Evolutionary conservation across 352 stramenopile species (phyloP).

Genomic region (Phytophthora pinifolia): DNA sequence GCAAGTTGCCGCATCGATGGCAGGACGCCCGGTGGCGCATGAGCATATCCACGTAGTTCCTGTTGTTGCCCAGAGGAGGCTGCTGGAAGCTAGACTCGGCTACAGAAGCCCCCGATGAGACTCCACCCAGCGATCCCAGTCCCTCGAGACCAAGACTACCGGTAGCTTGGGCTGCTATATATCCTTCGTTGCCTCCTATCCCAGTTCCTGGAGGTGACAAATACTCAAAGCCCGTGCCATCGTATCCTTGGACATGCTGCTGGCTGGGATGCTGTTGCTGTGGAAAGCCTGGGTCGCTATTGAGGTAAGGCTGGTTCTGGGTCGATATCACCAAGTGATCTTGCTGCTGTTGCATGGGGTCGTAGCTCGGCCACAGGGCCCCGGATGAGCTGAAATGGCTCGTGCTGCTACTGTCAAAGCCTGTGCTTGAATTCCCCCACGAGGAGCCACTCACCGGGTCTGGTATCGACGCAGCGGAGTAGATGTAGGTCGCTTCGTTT

Average conservation of each 20-base stretch:
- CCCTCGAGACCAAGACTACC: slow-evolving; percentile 12
- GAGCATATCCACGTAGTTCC: slow-evolving; percentile 39
- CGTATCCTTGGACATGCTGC: slow-evolving; percentile 20
- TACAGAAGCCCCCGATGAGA: background rate
- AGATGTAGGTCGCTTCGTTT: slow-evolving; percentile 40
- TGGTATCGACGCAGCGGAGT: slow-evolving; percentile 28
- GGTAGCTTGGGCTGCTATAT: slow-evolving; percentile 10
- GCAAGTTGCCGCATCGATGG: slow-evolving; percentile 86
- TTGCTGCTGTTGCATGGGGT: slow-evolving; percentile 20
- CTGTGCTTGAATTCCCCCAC: slow-evolving; percentile 17
- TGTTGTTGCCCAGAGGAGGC: slow-evolving; percentile 19
- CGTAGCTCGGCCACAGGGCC: slow-evolving; percentile 33
- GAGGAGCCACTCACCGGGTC: slow-evolving; percentile 20
- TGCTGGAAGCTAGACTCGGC: slow-evolving; percentile 9
- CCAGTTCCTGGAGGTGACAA: slow-evolving; percentile 4
- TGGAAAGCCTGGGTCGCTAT: slow-evolving; percentile 19
- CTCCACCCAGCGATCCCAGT: slow-evolving; percentile 7
- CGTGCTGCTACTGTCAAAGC: slow-evolving; percentile 20
- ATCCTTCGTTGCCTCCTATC: slow-evolving; percentile 12
- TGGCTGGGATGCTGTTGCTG: slow-evolving; percentile 10
- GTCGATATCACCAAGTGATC: slow-evolving; percentile 27
- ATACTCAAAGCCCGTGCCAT: slow-evolving; percentile 15
- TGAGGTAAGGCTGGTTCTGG: slow-evolving; percentile 28
- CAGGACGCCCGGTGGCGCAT: slow-evolving; percentile 82
- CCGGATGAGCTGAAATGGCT: slow-evolving; percentile 26